Percentiles rank a stretch among this genome's conserved stretches.
phyloP scores from a whole-genome alignment of 305 asterid species.

The Fraxinus albicans region DNA sequence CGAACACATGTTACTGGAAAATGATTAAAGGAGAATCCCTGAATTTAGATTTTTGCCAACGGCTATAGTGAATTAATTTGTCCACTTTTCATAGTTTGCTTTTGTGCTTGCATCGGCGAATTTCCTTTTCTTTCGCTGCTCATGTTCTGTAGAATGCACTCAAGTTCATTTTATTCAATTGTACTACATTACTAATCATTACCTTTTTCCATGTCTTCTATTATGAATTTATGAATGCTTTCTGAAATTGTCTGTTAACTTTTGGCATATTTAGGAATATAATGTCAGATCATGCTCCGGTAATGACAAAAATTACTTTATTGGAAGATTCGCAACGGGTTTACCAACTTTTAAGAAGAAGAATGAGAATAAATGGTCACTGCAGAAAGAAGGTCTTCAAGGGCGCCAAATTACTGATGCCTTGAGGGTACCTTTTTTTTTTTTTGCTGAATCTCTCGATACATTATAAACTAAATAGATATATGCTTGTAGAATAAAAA shows the following conservation, averaged over 20 bases:
- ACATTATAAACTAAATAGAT: constrained; percentile 6
- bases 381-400: constrained; percentile 53
- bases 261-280: constrained; percentile 4
- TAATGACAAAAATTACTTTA: neutral
- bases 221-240: neutral
- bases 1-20: neutral
- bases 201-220: neutral
- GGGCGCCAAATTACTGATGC: constrained; percentile 55
- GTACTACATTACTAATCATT: neutral
- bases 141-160: neutral
- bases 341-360: constrained; percentile 48
- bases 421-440: constrained; percentile 38
- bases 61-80: neutral
- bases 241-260: neutral
- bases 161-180: neutral
- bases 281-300: constrained; percentile 7
- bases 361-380: constrained; percentile 44
- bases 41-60: constrained; percentile 7
- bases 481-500: neutral
- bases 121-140: neutral
- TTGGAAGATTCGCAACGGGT: constrained; percentile 17
- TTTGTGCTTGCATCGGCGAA: neutral
- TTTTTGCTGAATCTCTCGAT: neutral
- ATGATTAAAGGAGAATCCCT: neutral
- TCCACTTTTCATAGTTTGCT: neutral